A percentile compares a stretch with the other conserved stretches of the same genome.
Conservation (phyloP, 75 land plant genomes). For the Adiantum capillusveneris region DNA sequence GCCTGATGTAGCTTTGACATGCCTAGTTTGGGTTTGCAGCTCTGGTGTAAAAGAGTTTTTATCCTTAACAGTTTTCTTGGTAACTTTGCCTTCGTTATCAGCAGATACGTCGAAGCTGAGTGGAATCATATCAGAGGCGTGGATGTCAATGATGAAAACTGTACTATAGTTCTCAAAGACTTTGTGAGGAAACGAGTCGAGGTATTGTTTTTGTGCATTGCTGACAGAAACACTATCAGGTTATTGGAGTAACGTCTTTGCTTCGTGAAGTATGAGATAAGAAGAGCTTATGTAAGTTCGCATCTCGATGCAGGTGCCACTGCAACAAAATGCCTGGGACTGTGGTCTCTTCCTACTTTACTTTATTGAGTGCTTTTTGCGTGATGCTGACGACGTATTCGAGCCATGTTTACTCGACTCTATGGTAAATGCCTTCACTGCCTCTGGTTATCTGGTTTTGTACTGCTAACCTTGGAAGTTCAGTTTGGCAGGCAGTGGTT, state of each 20-base stretch:
- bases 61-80: no score
- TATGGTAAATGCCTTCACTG: not conserved
- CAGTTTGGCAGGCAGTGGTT: constrained; percentile 96
- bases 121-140: not conserved
- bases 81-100: not conserved
- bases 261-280: no score
- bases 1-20: no score
- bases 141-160: not conserved
- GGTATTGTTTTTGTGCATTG: not conserved
- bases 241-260: no score
- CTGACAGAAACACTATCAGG: no score
- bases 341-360: constrained; percentile 89
- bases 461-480: not conserved
- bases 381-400: constrained; percentile 48
- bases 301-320: constrained; percentile 67
- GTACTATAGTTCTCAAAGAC: not conserved
- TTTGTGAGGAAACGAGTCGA: not conserved
- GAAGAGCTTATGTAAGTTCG: no score
- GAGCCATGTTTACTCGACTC: not conserved
- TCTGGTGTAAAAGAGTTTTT: no score
- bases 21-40: no score
- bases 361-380: constrained; percentile 82
- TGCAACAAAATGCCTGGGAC: constrained; percentile 81
- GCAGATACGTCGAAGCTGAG: constrained; percentile 3
- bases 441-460: not conserved